Conservation (phyloP, 441 rosid species). For the Hura crepitans region DNA sequence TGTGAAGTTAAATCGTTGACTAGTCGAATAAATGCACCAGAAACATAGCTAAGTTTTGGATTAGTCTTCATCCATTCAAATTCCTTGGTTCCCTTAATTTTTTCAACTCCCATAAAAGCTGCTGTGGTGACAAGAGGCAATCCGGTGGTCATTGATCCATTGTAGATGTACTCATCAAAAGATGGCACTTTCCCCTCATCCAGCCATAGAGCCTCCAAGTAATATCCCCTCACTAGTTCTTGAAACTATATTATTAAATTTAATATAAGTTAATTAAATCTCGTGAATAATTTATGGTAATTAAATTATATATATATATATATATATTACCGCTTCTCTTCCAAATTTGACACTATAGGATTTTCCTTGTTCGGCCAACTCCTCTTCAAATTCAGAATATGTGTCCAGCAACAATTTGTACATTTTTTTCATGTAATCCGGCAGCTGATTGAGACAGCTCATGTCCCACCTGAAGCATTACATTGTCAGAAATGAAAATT, state of each 20-base stretch:
- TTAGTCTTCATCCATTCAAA: conserved; percentile 8
- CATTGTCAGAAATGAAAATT: too few relatives aligned
- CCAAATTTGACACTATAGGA: conserved; percentile 18
- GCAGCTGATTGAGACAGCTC: conserved; percentile 22
- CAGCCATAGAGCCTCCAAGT: conserved; percentile 13
- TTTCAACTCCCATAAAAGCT: conserved; percentile 2
- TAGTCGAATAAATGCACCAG: background rate
- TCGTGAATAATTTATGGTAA: too few relatives aligned
- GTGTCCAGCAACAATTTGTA: conserved; percentile 16
- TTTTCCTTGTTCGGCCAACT: conserved; percentile 15
- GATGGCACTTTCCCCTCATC: background rate
- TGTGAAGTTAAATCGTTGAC: conserved; percentile 1
- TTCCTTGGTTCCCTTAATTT: conserved; percentile 7
- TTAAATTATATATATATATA: background rate
- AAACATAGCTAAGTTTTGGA: background rate
- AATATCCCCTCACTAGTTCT: conserved; percentile 13
- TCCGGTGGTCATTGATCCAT: conserved; percentile 6
- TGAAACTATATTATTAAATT: background rate
- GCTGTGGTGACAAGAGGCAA: background rate
- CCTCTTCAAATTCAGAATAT: conserved; percentile 15
- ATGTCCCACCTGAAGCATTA: conserved; percentile 31
- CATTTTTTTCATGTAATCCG: conserved; percentile 25
- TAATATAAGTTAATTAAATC: background rate
- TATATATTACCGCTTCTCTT: conserved; percentile 27
- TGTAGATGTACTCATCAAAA: conserved; percentile 15